phyloP scores from a whole-genome alignment of 495 filamentous ascomycete genomes.

The Hypoxylon lenormandii region DNA sequence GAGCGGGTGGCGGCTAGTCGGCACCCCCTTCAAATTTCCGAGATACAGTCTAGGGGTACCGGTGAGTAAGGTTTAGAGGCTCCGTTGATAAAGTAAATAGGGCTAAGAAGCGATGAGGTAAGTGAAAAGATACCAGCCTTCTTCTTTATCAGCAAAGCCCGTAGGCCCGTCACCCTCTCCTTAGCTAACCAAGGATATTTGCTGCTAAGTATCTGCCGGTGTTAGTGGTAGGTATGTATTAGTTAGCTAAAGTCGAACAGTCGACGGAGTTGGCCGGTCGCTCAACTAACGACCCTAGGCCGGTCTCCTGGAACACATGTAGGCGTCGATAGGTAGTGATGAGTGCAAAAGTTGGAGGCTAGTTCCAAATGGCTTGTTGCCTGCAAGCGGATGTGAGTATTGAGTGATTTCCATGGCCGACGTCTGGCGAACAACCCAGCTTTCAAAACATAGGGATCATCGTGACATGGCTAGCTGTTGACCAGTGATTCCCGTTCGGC shows the following conservation, averaged over 20 bases:
- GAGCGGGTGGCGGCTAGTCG: slow-evolving; percentile 39
- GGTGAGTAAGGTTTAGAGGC: slow-evolving; percentile 17
- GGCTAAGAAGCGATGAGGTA: slow-evolving; percentile 16
- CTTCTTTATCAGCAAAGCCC: slow-evolving; percentile 15
- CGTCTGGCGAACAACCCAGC: slow-evolving; percentile 7
- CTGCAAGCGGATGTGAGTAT: slow-evolving; percentile 9
- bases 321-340: background rate
- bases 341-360: slow-evolving; percentile 17
- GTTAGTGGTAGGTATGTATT: no score
- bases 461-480: slow-evolving; percentile 7
- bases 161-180: background rate
- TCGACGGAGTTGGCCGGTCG: slow-evolving; percentile 28
- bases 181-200: slow-evolving; percentile 10
- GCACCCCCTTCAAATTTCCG: slow-evolving; percentile 40
- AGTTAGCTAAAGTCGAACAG: slow-evolving; percentile 20
- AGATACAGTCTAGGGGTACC: slow-evolving; percentile 23
- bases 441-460: slow-evolving; percentile 13
- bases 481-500: slow-evolving; percentile 31
- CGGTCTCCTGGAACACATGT: slow-evolving; percentile 33
- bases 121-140: background rate
- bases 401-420: slow-evolving; percentile 8
- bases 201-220: slow-evolving; percentile 21
- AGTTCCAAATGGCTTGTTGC: background rate
- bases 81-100: slow-evolving; percentile 12
- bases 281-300: slow-evolving; percentile 30